Evolutionary conservation across 2,329 filamentous ascomycete genomes (phyloP).

Genomic region (Pseudogymnoascus sp.): DNA sequence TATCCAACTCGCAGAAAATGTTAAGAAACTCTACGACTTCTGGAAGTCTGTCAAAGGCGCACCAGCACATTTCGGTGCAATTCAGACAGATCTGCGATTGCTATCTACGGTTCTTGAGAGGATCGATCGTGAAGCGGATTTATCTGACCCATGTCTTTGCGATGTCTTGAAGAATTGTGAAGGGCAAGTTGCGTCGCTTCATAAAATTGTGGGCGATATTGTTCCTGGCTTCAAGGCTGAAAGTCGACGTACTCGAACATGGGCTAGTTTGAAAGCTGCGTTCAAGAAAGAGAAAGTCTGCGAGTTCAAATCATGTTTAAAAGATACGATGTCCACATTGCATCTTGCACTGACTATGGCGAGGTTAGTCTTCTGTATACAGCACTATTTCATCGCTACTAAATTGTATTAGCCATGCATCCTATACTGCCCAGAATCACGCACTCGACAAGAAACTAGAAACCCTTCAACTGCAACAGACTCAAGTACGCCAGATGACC

Average conservation of each 20-base stretch:
- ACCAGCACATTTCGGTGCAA: neutral
- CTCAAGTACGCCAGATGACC: too few species aligned
- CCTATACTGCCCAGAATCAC: too few species aligned
- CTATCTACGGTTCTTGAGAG: neutral
- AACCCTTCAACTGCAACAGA: too few species aligned
- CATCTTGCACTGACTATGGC: too few species aligned
- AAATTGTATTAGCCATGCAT: too few species aligned
- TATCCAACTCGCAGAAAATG: neutral
- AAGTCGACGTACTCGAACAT: neutral
- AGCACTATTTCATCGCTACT: too few species aligned
- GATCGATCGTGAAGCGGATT: neutral
- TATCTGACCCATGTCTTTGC: neutral
- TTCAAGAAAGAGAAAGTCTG: too few species aligned
- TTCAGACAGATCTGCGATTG: neutral
- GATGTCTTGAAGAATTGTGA: neutral
- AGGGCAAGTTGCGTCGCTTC: neutral
- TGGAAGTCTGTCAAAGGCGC: neutral
- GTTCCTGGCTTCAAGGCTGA: neutral
- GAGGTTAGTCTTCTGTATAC: too few species aligned
- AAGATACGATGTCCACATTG: too few species aligned
- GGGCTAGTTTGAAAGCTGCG: neutral
- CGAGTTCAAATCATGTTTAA: too few species aligned
- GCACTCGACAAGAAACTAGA: too few species aligned
- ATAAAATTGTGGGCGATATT: neutral
- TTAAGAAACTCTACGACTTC: neutral